Percentiles rank a stretch among this genome's conserved stretches.
phyloP scores from a whole-genome alignment of 345 rosid species.

The Schrenkiella parvula region DNA sequence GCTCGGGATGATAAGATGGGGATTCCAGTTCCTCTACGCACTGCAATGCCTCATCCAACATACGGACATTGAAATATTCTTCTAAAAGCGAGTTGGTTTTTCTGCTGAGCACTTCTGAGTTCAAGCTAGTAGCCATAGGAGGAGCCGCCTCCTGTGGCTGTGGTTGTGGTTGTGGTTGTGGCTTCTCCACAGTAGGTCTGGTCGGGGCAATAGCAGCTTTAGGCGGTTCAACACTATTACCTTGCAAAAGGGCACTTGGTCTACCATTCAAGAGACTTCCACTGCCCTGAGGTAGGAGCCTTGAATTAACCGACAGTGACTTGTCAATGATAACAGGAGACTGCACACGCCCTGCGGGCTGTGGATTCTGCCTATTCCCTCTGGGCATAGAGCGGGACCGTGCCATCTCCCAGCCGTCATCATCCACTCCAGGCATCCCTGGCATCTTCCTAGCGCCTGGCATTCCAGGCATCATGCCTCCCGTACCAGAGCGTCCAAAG shows the following conservation, averaged over 20 bases:
- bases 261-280: conserved; percentile 52
- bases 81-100: conserved; percentile 64
- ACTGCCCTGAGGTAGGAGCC: conserved; percentile 69
- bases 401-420: conserved; percentile 75
- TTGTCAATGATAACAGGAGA: conserved; percentile 39
- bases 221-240: conserved; percentile 33
- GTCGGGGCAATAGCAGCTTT: conserved; percentile 25
- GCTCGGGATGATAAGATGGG: conserved; percentile 64
- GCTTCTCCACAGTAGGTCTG: conserved; percentile 23
- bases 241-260: conserved; percentile 81
- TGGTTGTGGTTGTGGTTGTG: neutral
- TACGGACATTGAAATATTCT: conserved; percentile 58
- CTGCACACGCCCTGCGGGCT: conserved; percentile 47
- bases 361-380: conserved; percentile 52
- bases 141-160: conserved; percentile 21
- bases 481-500: conserved; percentile 69
- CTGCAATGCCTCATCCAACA: conserved; percentile 65
- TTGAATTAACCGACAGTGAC: conserved; percentile 51
- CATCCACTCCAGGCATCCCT: conserved; percentile 65
- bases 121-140: conserved; percentile 35
- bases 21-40: conserved; percentile 69
- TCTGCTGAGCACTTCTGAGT: conserved; percentile 47
- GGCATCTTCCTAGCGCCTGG: conserved; percentile 90
- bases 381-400: conserved; percentile 68
- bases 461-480: conserved; percentile 99